These are phyloP conservation scores for Lipomyces yamanashiensis DNA, from an alignment of 805 yeast species.

Conservation along the genomic window DNA sequence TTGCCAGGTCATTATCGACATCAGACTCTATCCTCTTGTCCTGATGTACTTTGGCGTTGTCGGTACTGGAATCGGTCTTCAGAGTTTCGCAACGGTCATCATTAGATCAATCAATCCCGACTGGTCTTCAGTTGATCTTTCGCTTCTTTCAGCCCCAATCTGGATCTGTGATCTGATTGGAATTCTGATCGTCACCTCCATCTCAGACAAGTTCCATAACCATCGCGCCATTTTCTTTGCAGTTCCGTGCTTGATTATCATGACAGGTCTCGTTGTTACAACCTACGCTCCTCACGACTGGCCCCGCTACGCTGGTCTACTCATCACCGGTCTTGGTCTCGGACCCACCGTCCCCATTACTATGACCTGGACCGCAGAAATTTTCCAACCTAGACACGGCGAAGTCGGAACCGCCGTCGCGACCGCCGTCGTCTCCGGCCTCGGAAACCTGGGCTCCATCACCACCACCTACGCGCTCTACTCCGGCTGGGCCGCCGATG, in stretches of 20 bases:
- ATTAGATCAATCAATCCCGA: conserved; percentile 66
- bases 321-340: conserved; percentile 82
- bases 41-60: conserved; percentile 93
- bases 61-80: conserved; percentile 86
- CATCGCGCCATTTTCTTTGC: conserved; percentile 67
- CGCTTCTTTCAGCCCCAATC: conserved; percentile 83
- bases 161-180: conserved; percentile 86
- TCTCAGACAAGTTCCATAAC: conserved; percentile 70
- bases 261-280: conserved; percentile 72
- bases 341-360: conserved; percentile 91
- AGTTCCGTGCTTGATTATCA: conserved; percentile 66
- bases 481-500: conserved; percentile 85
- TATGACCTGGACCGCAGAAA: conserved; percentile 47
- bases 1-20: conserved; percentile 58
- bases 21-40: conserved; percentile 76
- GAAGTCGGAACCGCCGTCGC: conserved; percentile 85
- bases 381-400: conserved; percentile 59
- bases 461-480: conserved; percentile 85
- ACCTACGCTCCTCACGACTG: conserved; percentile 76
- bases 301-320: conserved; percentile 78
- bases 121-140: conserved; percentile 67
- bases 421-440: conserved; percentile 80
- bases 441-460: conserved; percentile 86
- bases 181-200: conserved; percentile 73
- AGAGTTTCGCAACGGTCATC: conserved; percentile 82